Evolutionary conservation across 768 basidiomycete genomes (phyloP).

Genomic region (Cubamyces sp.): DNA sequence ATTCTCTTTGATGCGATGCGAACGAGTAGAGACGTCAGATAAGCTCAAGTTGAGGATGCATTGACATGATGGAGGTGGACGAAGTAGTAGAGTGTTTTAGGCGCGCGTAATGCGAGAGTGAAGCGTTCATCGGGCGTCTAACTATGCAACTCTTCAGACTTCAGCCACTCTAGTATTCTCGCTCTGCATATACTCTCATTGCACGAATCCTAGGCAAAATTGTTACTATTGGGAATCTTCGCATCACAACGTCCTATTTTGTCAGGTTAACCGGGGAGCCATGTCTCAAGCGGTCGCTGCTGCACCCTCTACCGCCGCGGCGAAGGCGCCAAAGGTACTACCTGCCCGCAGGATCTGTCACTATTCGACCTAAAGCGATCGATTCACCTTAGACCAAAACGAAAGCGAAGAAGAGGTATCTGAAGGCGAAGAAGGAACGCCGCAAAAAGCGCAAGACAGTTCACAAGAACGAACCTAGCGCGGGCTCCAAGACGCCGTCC

Average conservation of each 20-base stretch:
- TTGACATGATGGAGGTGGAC: too few species aligned
- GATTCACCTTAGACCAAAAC: slow-evolving; percentile 54
- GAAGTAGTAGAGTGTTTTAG: too few species aligned
- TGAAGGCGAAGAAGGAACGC: slow-evolving; percentile 71
- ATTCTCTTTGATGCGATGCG: too few species aligned
- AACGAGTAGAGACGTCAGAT: too few species aligned
- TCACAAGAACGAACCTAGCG: background rate
- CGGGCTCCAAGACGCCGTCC: background rate
- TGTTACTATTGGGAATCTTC: too few species aligned
- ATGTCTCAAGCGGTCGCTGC: slow-evolving; percentile 5
- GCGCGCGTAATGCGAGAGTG: too few species aligned
- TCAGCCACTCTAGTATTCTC: too few species aligned
- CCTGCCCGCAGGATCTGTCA: background rate
- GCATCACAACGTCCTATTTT: background rate
- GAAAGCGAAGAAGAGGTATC: slow-evolving; percentile 71
- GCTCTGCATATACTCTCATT: too few species aligned
- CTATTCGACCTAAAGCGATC: background rate
- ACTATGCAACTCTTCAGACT: too few species aligned
- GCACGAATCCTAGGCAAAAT: too few species aligned
- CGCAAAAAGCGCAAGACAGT: slow-evolving; percentile 51
- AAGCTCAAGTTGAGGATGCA: too few species aligned
- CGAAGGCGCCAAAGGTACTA: slow-evolving; percentile 27
- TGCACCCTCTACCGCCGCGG: slow-evolving; percentile 1
- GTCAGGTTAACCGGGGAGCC: background rate
- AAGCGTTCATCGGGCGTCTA: too few species aligned